Base-by-base conservation (phyloP, 2,329 filamentous ascomycete genomes). In the Colletotrichum theobromicola region DNA sequence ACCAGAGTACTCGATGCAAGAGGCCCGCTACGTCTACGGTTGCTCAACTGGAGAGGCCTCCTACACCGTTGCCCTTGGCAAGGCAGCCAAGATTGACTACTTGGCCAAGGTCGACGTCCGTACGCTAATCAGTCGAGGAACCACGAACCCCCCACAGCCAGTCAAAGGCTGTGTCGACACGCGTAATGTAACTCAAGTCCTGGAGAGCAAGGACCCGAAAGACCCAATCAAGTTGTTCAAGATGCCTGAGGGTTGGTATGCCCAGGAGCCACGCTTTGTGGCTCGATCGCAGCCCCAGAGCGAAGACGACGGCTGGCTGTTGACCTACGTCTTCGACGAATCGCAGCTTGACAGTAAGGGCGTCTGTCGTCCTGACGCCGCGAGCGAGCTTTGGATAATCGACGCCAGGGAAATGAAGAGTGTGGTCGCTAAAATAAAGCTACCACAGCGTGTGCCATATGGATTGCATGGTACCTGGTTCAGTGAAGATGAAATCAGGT, bases 241-340 rank as follows among this genome's bases (percentile, higher is more conserved):
- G 18, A 87, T 94, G 79, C 93, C 93, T 0, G 78, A 82, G 0
- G 88, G 89, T 0, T 91, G 89, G 85, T 94, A 87, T 75, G 91
- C 91, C 1, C 93, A 94, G 79, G 93, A 94, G 81, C 89, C 92
- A 2, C 88, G 90, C 1, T 94, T 94, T 75, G 88, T 94, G 6
- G 84, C 91, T 5, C 82, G 88, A 2, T 58, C 77, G 2, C 77
- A 82, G 13, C 81, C 84, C 0, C 72, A 58, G 1, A 80, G 77
- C 1, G 93, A 94, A 79, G 92, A 94, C 77, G 91, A 93, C 76
- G 93, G 93, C 0, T 94, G 88, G 82, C 83, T 94, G 1, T 83
- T 94, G 6, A 92, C 90, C 60, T 94, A 93, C 76, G 92, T 93
- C 2, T 94, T 94, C 75, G 91, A 94, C 76, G 93, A 94, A 77